Evolutionary conservation across 148 eudicot species (phyloP).

Genomic region (Gaultheria prostrata): DNA sequence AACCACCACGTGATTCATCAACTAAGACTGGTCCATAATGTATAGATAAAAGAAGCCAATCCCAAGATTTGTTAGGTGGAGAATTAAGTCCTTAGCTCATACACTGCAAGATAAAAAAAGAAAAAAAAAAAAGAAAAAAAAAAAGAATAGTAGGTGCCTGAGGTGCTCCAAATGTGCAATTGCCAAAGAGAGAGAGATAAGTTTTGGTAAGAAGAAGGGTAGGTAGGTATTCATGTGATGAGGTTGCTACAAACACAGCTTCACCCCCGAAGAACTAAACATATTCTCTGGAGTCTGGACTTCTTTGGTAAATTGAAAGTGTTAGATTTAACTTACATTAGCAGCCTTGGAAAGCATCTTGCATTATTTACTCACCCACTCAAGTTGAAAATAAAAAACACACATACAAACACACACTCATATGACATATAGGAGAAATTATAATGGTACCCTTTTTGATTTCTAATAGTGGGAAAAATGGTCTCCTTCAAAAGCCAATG

Average conservation of each 20-base stretch:
- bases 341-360: not conserved
- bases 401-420: not conserved
- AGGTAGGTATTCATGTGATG: not conserved
- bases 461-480: not conserved
- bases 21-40: not conserved
- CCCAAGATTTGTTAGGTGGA: not conserved
- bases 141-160: not conserved
- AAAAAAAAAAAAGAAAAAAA: not conserved
- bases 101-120: not conserved
- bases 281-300: not conserved
- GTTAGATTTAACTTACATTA: not conserved
- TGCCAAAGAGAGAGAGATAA: not conserved
- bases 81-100: not conserved
- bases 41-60: constrained; percentile 4
- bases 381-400: not conserved
- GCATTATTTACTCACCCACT: not conserved
- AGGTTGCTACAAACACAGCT: not conserved
- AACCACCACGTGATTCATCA: not conserved
- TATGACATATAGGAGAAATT: not conserved
- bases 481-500: not conserved
- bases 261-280: not conserved
- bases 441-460: not conserved
- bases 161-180: not conserved
- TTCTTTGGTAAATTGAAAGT: not conserved
- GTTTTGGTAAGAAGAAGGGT: not conserved